Percentiles rank a stretch among this genome's conserved stretches.
phyloP scores from a whole-genome alignment of 2,329 filamentous ascomycete genomes.

The Uncinocarpus reesii region DNA sequence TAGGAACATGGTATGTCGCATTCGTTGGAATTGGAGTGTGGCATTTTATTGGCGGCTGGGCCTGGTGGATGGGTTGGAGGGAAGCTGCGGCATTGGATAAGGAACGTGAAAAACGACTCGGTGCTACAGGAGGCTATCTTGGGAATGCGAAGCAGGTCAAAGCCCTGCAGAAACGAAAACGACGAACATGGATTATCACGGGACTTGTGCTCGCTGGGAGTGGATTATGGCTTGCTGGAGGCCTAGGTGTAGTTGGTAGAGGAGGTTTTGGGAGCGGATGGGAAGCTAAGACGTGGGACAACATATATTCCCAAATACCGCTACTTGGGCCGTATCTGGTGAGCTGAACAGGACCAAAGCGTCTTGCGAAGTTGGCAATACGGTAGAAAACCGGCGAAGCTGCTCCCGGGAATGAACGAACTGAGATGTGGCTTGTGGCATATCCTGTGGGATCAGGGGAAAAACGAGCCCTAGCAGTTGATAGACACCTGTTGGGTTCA shows the following conservation, averaged over 20 bases:
- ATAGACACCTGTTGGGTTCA: too few species aligned
- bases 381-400: too few species aligned
- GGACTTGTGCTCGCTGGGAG: conserved; percentile 49
- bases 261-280: conserved; percentile 63
- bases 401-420: too few species aligned
- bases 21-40: conserved; percentile 59
- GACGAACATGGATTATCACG: conserved; percentile 63
- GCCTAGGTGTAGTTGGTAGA: conserved; percentile 64
- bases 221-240: conserved; percentile 69
- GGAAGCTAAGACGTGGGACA: conserved; percentile 71
- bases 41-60: conserved; percentile 75
- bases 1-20: conserved; percentile 58
- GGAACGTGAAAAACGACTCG: conserved; percentile 22
- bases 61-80: conserved; percentile 62
- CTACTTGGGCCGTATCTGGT: conserved; percentile 36
- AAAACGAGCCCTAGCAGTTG: too few species aligned
- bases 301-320: conserved; percentile 54
- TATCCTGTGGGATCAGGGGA: too few species aligned
- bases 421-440: too few species aligned
- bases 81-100: conserved; percentile 25
- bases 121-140: conserved; percentile 26
- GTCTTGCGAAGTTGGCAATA: not conserved
- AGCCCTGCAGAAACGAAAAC: conserved; percentile 45
- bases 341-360: not conserved
- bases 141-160: conserved; percentile 42